Evolutionary conservation across 2,329 filamentous ascomycete genomes (phyloP).

Genomic region (Penicillium sclerotigenum): DNA sequence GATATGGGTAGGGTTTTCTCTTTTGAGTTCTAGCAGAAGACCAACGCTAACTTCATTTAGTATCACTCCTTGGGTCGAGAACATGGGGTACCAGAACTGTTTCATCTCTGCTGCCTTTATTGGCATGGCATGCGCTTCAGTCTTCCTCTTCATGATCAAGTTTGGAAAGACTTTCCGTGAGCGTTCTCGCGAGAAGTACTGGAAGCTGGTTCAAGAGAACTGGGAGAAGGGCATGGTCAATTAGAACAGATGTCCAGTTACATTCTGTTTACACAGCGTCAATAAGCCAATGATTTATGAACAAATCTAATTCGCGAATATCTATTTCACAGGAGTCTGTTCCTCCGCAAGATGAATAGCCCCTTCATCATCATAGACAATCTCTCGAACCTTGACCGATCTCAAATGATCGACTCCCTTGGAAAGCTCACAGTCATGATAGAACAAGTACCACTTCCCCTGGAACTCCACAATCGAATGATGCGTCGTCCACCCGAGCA

Average conservation of each 20-base stretch:
- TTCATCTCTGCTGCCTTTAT: constrained; percentile 44
- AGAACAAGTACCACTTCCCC: constrained; percentile 70
- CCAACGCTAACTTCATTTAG: constrained; percentile 19
- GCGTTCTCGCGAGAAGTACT: constrained; percentile 37
- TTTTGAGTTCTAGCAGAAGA: not conserved
- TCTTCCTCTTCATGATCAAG: constrained; percentile 41
- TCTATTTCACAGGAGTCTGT: not conserved
- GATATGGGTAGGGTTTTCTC: constrained; percentile 36
- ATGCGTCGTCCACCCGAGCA: constrained; percentile 78
- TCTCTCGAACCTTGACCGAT: constrained; percentile 71
- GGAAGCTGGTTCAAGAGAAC: constrained; percentile 37
- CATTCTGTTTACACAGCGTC: not conserved
- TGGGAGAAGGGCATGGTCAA: constrained; percentile 34
- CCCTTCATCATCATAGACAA: constrained; percentile 66
- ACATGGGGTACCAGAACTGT: constrained; percentile 46
- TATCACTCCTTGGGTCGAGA: constrained; percentile 48
- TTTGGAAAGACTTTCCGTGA: constrained; percentile 38
- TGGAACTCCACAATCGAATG: constrained; percentile 73
- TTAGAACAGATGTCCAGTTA: constrained; percentile 6
- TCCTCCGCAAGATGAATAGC: constrained; percentile 49
- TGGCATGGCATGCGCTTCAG: constrained; percentile 36
- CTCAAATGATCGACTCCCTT: constrained; percentile 68
- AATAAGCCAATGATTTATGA: not conserved
- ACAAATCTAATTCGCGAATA: not conserved
- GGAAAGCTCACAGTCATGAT: constrained; percentile 70